These are phyloP conservation scores for Ambrosia trifida DNA, from an alignment of 129 eudicot species.

Conservation along the genomic window DNA sequence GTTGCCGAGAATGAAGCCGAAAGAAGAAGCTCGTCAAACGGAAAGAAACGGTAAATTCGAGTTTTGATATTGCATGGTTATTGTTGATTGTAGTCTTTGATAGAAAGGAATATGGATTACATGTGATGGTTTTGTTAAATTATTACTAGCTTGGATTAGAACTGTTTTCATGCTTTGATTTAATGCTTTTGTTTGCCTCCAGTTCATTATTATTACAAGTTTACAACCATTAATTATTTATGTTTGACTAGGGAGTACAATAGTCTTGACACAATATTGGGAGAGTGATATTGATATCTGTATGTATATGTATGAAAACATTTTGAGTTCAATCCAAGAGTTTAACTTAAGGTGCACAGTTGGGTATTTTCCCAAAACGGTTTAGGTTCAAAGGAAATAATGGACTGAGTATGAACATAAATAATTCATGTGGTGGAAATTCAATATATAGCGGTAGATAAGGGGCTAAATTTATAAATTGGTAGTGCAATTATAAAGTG, in stretches of 20 bases:
- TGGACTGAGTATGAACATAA: too few relatives aligned
- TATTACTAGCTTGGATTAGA: constrained; percentile 4
- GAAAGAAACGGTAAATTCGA: constrained; percentile 40
- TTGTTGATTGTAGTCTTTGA: constrained; percentile 20
- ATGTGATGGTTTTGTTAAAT: constrained; percentile 3
- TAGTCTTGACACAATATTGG: not conserved
- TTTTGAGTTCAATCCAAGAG: too few relatives aligned
- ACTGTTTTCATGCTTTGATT: not conserved
- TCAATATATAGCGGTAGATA: too few relatives aligned
- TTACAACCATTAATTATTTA: not conserved
- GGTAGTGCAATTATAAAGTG: too few relatives aligned
- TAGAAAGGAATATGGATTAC: constrained; percentile 25
- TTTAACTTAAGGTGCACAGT: too few relatives aligned
- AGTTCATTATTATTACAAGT: not conserved
- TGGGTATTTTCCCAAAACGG: too few relatives aligned
- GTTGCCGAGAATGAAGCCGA: constrained; percentile 90
- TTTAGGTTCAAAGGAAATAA: too few relatives aligned
- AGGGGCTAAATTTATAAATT: too few relatives aligned
- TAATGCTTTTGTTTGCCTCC: not conserved
- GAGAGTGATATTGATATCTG: too few relatives aligned
- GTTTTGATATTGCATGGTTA: constrained; percentile 2
- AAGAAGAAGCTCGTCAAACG: constrained; percentile 46
- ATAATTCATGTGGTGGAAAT: too few relatives aligned
- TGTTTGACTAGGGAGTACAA: not conserved
- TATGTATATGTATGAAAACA: too few relatives aligned